These are phyloP conservation scores for Nevesoporus exiguus DNA, from an alignment of 768 basidiomycete genomes.

Conservation along the genomic window DNA sequence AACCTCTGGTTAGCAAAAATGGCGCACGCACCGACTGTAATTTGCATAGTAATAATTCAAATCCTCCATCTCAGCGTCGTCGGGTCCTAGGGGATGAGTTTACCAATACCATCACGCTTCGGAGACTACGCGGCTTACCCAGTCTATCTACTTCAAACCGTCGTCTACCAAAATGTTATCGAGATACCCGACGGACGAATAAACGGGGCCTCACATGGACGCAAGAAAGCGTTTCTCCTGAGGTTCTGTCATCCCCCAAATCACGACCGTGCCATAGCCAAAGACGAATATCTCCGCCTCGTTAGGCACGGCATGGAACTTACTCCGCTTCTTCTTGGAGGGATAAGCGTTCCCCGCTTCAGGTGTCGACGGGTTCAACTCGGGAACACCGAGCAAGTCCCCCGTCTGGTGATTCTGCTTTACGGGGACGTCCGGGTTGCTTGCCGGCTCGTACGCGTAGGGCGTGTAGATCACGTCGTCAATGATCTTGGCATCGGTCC, in stretches of 20 bases:
- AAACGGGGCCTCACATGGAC: slow-evolving; percentile 68
- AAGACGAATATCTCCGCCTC: slow-evolving; percentile 92
- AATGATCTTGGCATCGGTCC: slow-evolving; percentile 81
- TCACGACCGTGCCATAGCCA: slow-evolving; percentile 91
- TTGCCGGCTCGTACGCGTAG: slow-evolving; percentile 67
- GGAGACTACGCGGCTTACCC: slow-evolving; percentile 40
- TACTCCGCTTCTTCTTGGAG: slow-evolving; percentile 53
- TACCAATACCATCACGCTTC: slow-evolving; percentile 1
- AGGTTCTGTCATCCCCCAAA: slow-evolving; percentile 96
- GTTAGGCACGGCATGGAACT: slow-evolving; percentile 60
- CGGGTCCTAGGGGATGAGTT: slow-evolving; percentile 52
- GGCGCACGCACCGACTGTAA: slow-evolving; percentile 75
- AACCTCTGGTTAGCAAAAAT: slow-evolving; percentile 4
- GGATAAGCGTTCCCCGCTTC: slow-evolving; percentile 35
- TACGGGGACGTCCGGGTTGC: slow-evolving; percentile 30
- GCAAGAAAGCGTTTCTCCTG: slow-evolving; percentile 89
- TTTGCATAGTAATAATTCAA: slow-evolving; percentile 96
- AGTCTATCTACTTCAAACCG: slow-evolving; percentile 92
- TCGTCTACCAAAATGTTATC: slow-evolving; percentile 50
- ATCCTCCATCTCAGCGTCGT: slow-evolving; percentile 94
- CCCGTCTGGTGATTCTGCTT: slow-evolving; percentile 44
- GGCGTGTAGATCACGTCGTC: slow-evolving; percentile 96
- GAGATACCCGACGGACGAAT: background rate
- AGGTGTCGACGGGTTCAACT: slow-evolving; percentile 38
- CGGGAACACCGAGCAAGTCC: slow-evolving; percentile 77